Evolutionary conservation across 495 filamentous ascomycete genomes (phyloP), one percentile per base, ranked within the genome.

Genomic region (Cairneyella variabilis): DNA sequence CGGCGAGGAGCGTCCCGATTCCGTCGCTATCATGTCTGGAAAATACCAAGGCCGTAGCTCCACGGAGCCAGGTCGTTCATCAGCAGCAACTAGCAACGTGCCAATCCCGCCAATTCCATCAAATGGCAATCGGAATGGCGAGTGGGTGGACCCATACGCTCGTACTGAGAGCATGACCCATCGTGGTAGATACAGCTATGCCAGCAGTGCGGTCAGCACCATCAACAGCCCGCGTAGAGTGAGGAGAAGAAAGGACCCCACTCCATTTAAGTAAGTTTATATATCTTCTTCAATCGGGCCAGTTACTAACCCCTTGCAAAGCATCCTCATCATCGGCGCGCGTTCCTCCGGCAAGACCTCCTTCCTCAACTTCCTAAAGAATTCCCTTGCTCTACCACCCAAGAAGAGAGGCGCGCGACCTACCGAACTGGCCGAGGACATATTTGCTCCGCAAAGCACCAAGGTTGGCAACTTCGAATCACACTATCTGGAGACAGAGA

Each of bases 101-200:
- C 58, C 55, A 9, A 69, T 73, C 48, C 79, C 77, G 50, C 79
- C 72, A 2, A 71, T 83, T 26, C 77, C 83, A 47, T 46, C 61
- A 42, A 57, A 57, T 60, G 21, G 59, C 41, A 39, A 62, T 69
- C 38, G 66, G 56, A 71, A 77, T 67, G 72, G 73, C 43, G 67
- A 69, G 39, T 74, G 73, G 49, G 74, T 79, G 30, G 90, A 95
- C 64, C 86, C 89, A 18, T 91, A 91, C 67, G 81, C 88, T 37
- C 78, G 86, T 27, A 83, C 85, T 25, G 89, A 91, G 70, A 98
- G 93, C 77, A 97, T 98, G 89, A 90, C 95, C 49, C 84, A 98
- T 71, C 89, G 93, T 60, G 91, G 93, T 45, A 88, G 93, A 41
- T 96, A 96, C 70, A 97, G 91, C 70, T 97, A 97, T 65, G 93